Base-by-base conservation (phyloP, 2,329 filamentous ascomycete species). In the Byssoonygena ceratinophila region DNA sequence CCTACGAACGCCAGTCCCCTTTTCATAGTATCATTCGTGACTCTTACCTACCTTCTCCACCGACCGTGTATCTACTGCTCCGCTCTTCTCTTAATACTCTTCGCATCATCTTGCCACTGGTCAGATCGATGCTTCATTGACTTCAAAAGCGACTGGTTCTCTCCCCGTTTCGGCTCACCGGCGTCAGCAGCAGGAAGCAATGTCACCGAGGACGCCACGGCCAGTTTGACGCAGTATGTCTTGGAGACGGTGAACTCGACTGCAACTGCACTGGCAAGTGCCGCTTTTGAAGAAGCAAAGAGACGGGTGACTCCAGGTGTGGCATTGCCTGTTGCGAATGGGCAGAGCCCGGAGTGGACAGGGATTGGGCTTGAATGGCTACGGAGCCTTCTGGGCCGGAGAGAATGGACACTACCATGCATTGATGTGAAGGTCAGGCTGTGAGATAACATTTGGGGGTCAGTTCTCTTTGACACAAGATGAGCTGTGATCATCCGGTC, bases 51-150 rank as follows among this genome's bases (percentile, higher is more conserved):
- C 76, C 87, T 94, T 71, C 83, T 98, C 63, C 94, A 96, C 73
- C 84, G 91, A 52, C 92, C 92, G 51, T 98, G 92, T 74, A 84
- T 95, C 61, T 98, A 98, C 78, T 98, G 92, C 79, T 95, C 89
- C 56, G 83, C 96, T 57, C 84, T 98, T 51, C 87, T 98, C 46
- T 79, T 95, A 59, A 89, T 97, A 61, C 87, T 98, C 61, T 94
- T 96, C 74, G 79, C 90, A 59, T 94, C 89, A 23, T 89, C 85
- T 23, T 92, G 87, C 70, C 84, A 90, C 77, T 92, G 87, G 87
- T 86, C 84, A 59, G 85, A 90, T 66, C 82, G 83, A 51, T 92
- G 87, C 67, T 92, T 97, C 73, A 92, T 97, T 75, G 91, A 97
- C 73, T 85, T 96, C 63, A 79, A 76, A 60, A 85, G 83, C 63